Evolutionary conservation across 768 basidiomycete genomes (phyloP), one percentile per base, ranked within the genome.

Genomic region (Daedaleopsis sinensis): DNA sequence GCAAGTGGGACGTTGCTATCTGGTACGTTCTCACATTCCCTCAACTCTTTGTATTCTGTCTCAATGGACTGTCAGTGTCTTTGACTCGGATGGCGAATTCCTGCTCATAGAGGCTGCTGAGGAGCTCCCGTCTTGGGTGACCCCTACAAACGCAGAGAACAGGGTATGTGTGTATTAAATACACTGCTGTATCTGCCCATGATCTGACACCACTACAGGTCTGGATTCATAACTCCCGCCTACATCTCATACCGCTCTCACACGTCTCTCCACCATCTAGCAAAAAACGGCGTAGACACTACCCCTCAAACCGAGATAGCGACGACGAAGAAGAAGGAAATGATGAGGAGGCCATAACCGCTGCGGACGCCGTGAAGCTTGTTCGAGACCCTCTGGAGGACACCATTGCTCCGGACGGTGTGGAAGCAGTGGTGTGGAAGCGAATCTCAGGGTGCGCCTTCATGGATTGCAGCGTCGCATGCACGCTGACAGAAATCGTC

Each of bases 51-150:
- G 19, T 5, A 35, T 59, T 5, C 54, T 57, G 27, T 32, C 23
- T 52, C 19, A 23, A 15, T 19, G 15, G 23, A 0, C 38, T 38
- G 43, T 23, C 27, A 90, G 89, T 65, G 83, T 90, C 13, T 87
- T 84, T 61, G 97, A 99, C 77, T 89, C 90, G 5, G 96, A 98
- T 73, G 97, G 97, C 27, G 93, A 98, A 68, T 98, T 98, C 71
- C 76, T 98, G 48, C 81, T 99, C 58, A 98, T 98, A 62, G 97
- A 99, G 76, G 96, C 94, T 4, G 97, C 97, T 21, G 91, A 97
- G 54, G 82, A 79, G 32, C 77, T 99, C 15, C 96, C 96, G 16
- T 76, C 80, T 5, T 98, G 96, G 97, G 88, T 97, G 49, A 90
- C 89, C 32, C 97, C 96, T 15, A 80, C 87, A 37, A 98, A 96